A percentile compares a stretch with the other conserved stretches of the same genome.
Conservation (phyloP, 495 filamentous ascomycete species). For the Pseudomonodictys pantanalensis region DNA sequence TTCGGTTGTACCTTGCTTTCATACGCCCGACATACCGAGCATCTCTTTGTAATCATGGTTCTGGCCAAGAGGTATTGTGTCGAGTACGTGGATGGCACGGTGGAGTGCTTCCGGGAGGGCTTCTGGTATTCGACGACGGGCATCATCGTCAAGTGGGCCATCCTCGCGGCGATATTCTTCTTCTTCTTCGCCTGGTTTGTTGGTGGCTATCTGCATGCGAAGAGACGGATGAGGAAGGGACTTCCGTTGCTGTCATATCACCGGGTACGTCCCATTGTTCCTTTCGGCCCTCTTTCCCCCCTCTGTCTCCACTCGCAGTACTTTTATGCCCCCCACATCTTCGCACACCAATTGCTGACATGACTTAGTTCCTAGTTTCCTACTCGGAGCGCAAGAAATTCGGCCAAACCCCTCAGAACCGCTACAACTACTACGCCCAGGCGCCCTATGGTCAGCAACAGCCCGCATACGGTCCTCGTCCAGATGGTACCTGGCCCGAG, state of each 20-base stretch:
- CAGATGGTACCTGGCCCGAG: constrained; percentile 36
- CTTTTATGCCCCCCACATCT: too few species aligned
- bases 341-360: constrained; percentile 23
- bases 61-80: constrained; percentile 20
- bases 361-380: constrained; percentile 60
- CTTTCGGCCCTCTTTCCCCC: neutral
- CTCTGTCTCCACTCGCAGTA: neutral
- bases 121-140: constrained; percentile 49
- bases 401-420: constrained; percentile 38
- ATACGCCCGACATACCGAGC: too few species aligned
- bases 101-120: constrained; percentile 20
- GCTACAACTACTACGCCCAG: constrained; percentile 45
- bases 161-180: constrained; percentile 54
- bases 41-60: constrained; percentile 16
- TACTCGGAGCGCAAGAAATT: constrained; percentile 52
- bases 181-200: constrained; percentile 55
- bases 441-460: constrained; percentile 46
- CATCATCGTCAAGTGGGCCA: constrained; percentile 63
- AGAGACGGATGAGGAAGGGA: constrained; percentile 59
- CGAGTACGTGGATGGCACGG: constrained; percentile 15
- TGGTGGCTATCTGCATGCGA: constrained; percentile 63
- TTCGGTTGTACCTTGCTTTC: too few species aligned
- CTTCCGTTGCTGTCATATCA: constrained; percentile 64
- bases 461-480: constrained; percentile 58
- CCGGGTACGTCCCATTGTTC: constrained; percentile 48